Base-by-base conservation (phyloP, 2,329 filamentous ascomycete genomes). In the Aspergillus fijiensis region DNA sequence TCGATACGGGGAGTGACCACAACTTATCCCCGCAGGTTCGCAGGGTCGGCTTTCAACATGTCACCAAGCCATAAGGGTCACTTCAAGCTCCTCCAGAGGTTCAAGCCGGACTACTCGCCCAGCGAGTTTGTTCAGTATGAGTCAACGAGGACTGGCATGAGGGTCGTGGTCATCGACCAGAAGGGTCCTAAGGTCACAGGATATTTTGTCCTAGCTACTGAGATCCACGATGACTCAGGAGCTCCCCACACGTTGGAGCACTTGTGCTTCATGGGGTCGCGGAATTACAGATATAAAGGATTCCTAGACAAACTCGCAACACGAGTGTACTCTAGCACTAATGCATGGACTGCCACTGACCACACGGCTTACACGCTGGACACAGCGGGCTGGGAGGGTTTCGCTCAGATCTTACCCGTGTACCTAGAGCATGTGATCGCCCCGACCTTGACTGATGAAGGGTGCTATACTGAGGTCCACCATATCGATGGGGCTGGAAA, bases 151-250 rank as follows among this genome's bases (percentile, higher is more conserved):
- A 99, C 94, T 63, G 95, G 95, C 55, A 95, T 99, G 91, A 89
- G 93, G 67, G 90, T 96, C 35, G 87, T 96, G 47, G 91, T 97
- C 53, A 92, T 96, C 67, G 90, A 98, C 74, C 89, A 92, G 68
- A 87, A 95, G 73, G 94, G 95, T 0, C 95, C 95, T n/a, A 98
- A 97, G 76, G 85, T 97, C 62, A 89, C 91, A 67, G 95, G 95
- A 35, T 96, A 96, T 78, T 99, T 99, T 77, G 89, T 93, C 35
- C 84, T 99, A 56, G 95, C 95, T 35, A 99, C 95, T 3, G 95
- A 99, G 77, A 98, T 99, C 69, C 89, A 96, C 69, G 95, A 99
- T 79, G 92, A 99, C 75, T 98, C 94, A 11, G 95, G 95, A 47
- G 90, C 95, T 14, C 95, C 90, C 5, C 90, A 94, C 71, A 93